Evolutionary conservation across 371 early-diverging fungal species (phyloP).

Genomic region (Mycotypha africana): DNA sequence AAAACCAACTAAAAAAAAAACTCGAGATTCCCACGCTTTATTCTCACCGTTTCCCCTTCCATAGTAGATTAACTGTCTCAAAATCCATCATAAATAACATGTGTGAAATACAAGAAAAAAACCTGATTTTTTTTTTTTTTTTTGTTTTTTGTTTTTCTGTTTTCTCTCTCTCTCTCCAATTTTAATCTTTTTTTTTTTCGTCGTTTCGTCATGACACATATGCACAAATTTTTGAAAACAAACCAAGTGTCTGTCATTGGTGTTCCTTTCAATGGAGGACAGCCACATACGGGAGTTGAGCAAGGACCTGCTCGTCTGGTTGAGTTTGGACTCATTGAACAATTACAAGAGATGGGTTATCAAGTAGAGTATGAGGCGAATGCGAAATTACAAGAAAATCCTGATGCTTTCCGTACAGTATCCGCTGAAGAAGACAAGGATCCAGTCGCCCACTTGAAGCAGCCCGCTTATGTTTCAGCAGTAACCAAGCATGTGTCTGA

Average conservation of each 20-base stretch:
- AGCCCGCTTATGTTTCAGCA: slow-evolving; percentile 78
- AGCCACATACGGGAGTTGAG: slow-evolving; percentile 86
- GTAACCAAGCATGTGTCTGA: slow-evolving; percentile 68
- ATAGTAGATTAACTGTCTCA: neutral
- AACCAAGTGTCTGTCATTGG: slow-evolving; percentile 34
- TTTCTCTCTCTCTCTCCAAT: neutral
- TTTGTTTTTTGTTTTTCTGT: neutral
- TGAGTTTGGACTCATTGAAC: slow-evolving; percentile 79
- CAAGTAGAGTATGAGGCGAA: slow-evolving; percentile 66
- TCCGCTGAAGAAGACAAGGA: no score
- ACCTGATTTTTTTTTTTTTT: neutral
- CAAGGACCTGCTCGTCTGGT: slow-evolving; percentile 79
- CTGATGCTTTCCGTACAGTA: slow-evolving; percentile 63
- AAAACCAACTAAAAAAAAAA: no score
- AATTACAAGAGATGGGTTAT: slow-evolving; percentile 81
- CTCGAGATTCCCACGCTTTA: no score
- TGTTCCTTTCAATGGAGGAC: slow-evolving; percentile 79
- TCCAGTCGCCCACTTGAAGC: slow-evolving; percentile 83
- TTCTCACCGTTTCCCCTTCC: no score
- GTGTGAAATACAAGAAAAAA: neutral
- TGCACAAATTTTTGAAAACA: slow-evolving; percentile 20
- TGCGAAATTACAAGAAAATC: slow-evolving; percentile 59
- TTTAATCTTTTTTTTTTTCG: neutral
- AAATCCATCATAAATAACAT: neutral
- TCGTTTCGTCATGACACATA: neutral